Conservation (phyloP, 2,329 filamentous ascomycete genomes). For the Epichloe glyceriae region DNA sequence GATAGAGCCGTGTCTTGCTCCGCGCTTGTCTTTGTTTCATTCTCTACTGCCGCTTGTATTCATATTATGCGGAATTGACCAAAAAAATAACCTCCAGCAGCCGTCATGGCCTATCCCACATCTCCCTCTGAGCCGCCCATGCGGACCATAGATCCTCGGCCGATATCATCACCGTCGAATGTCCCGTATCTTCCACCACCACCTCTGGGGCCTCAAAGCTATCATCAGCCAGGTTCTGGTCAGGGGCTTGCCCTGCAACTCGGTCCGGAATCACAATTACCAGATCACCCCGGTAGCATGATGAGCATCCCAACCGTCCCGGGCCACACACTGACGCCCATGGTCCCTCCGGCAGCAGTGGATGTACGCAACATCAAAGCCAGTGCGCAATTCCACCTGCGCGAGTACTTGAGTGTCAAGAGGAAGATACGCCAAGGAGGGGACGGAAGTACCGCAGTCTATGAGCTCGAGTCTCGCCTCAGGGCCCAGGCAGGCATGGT, state of each 20-base stretch:
- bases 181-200: constrained; percentile 9
- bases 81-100: background rate
- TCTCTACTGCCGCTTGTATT: background rate
- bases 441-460: constrained; percentile 15
- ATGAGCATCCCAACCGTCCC: constrained; percentile 10
- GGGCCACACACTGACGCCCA: constrained; percentile 9
- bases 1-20: background rate
- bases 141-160: constrained; percentile 15
- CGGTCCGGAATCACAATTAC: constrained; percentile 10
- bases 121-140: constrained; percentile 10
- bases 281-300: constrained; percentile 12
- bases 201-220: background rate
- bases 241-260: constrained; percentile 9
- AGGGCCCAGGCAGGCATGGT: constrained; percentile 28
- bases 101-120: constrained; percentile 4
- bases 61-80: too few species aligned
- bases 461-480: constrained; percentile 30
- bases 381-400: constrained; percentile 23
- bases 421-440: constrained; percentile 16
- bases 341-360: constrained; percentile 14
- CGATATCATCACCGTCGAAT: constrained; percentile 12
- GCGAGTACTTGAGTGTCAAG: constrained; percentile 23
- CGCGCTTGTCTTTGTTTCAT: background rate
- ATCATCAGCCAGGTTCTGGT: background rate
- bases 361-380: constrained; percentile 16